These are phyloP conservation scores for Phyllostachys edulis DNA, from an alignment of 176 grass and related monocot species.

Conservation along the genomic window DNA sequence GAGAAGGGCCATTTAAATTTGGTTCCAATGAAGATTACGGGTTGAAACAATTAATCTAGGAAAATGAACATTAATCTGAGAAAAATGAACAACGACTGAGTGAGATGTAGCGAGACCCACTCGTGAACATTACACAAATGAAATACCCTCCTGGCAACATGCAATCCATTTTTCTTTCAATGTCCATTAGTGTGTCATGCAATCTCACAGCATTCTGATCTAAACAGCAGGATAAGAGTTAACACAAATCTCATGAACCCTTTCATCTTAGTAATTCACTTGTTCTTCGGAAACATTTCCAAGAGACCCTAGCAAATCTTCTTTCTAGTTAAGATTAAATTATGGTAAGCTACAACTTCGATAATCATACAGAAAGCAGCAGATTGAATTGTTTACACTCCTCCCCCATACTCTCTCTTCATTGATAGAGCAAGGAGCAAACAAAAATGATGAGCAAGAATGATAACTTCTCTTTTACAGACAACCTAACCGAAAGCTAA, in stretches of 20 bases:
- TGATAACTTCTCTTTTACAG: conserved; percentile 48
- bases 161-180: no score
- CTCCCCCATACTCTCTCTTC: background rate
- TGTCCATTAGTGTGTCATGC: no score
- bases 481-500: conserved; percentile 55
- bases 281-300: no score
- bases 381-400: conserved; percentile 32
- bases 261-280: no score
- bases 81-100: no score
- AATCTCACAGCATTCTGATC: no score
- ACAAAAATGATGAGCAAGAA: conserved; percentile 41
- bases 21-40: background rate
- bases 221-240: no score
- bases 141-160: no score
- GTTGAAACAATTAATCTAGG: background rate
- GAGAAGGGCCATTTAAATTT: background rate
- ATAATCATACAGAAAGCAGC: conserved; percentile 40
- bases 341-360: conserved; percentile 32
- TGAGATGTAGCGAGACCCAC: no score
- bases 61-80: no score
- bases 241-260: no score
- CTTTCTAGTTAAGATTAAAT: conserved; percentile 30
- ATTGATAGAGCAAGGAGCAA: conserved; percentile 25
- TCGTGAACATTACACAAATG: no score
- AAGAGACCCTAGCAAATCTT: conserved; percentile 30